Evolutionary conservation across 148 eudicot genomes (phyloP), one percentile per base, ranked within the genome.

Genomic region (Linanthus parryae): DNA sequence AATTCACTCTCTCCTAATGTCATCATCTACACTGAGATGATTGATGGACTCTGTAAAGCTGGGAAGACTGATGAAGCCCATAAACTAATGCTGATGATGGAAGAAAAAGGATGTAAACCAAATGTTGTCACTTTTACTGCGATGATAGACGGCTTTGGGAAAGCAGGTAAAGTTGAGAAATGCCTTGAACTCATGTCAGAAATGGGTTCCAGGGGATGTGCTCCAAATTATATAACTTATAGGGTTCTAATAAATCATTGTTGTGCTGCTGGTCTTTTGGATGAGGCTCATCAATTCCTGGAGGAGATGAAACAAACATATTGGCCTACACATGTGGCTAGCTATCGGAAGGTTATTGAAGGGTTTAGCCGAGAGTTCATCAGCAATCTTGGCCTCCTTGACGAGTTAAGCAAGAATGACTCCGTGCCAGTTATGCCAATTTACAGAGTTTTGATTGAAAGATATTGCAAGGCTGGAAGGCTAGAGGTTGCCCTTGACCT

Each of bases 81-180:
- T 62, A 88, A 75, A 61, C 94, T 92, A 49, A 73, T 92, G 83
- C 35, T 75, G 67, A 76, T 92, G 98, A 92, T 92, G 98, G 79
- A 77, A 54, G 90, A 77, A 48, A 87, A 84, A 62, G 94, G 95
- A 20, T 82, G 94, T 49, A 73, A 21, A 41, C 99, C 99, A 19
- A 87, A 92, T 80, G 99, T 92, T 34, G 91, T 92, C 24, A 84
- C 99, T 20, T 92, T 84, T 66, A 92, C 96, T 23, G 90, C 96
- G 40, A 81, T 87, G 80, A 77, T 88, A 40, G 94, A 92, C 70
- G 99, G 96, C 20, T 77, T 73, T 70, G 96, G 96, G 34, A 84
- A 72, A 73, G 83, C 80, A 22, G 86, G 87, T 64, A 66, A 70
- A 69, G 75, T 92, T 44, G 75, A 73, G 16, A 84, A 78, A 65